Evolutionary conservation across 2,329 filamentous ascomycete species (phyloP), one percentile per base, ranked within the genome.

Genomic region (Claviceps sp.): DNA sequence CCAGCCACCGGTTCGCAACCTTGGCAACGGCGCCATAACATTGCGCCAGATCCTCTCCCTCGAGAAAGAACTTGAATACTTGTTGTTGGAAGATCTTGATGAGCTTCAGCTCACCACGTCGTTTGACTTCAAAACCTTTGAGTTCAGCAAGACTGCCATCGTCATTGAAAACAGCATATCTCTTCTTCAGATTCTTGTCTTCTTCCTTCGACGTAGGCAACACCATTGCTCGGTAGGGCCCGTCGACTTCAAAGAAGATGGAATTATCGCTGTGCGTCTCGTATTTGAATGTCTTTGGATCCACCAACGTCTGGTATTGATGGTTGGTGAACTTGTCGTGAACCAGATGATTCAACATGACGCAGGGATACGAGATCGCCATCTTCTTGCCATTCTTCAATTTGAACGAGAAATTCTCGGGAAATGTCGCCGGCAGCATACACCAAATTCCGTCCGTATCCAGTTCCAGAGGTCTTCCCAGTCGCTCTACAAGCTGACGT

Each of bases 371-470:
- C 0, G 93, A 98, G 48, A 98, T 90, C n/a, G 85, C 76, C 54
- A 97, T 65, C 66, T 97, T 98, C 75, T 97, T 98, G 58, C 93
- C 93, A 60, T 90, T 94, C 68, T 91, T 95, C 59, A 96, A 71
- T 61, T 86, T 95, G 74, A 98, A 97, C 0, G 82, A 76, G 62
- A 96, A 96, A 67, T 98, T 96, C 63, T 98, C 93, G 0, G 93
- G 93, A 60, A 98, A 98, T 0, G 88, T 93, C 0, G 88, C 91
- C 0, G 93, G 93, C 60, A 98, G 76, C 79, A 98, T 98, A 70
- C 93, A 98, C 94, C 93, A 98, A 61, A 98, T 98, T 79, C 94
- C 93, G 64, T 98, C 93, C 2, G 93, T 98, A 66, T 98, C 93
- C 47, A 98, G 75, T 66, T 98, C 93, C 50, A 98, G 75, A 0